A percentile compares a stretch with the other conserved stretches of the same genome.
These are phyloP conservation scores for Cryptosporidium muris DNA, from an alignment of 169 alveolate species.

Conservation along the genomic window DNA sequence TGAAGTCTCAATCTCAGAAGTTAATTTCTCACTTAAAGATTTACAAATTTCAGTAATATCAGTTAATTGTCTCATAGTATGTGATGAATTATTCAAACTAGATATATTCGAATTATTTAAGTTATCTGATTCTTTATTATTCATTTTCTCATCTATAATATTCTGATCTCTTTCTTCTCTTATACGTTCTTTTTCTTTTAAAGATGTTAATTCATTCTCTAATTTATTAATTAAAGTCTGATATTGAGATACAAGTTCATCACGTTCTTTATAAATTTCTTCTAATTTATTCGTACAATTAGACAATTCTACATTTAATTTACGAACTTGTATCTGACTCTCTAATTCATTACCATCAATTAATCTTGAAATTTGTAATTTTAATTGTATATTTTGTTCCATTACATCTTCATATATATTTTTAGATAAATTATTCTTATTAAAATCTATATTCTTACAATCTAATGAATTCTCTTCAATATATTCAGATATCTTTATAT, in stretches of 20 bases:
- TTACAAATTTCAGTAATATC: slow-evolving; percentile 61
- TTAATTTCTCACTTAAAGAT: slow-evolving; percentile 57
- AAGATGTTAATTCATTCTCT: slow-evolving; percentile 14
- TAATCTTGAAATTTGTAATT: slow-evolving; percentile 51
- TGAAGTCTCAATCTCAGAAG: slow-evolving; percentile 49
- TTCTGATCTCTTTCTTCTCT: not conserved
- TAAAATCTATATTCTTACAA: not conserved
- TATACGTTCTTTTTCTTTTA: slow-evolving; percentile 11
- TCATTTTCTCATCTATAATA: not conserved
- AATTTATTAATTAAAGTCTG: slow-evolving; percentile 17
- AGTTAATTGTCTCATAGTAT: slow-evolving; percentile 18
- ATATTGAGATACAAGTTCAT: slow-evolving; percentile 59
- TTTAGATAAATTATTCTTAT: not conserved
- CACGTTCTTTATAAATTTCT: slow-evolving; percentile 35
- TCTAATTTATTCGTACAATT: slow-evolving; percentile 30
- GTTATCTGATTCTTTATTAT: not conserved
- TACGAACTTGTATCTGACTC: slow-evolving; percentile 52
- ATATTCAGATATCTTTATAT: not conserved
- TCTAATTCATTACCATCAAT: slow-evolving; percentile 61
- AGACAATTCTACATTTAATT: slow-evolving; percentile 30
- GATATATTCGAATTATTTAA: too few species aligned
- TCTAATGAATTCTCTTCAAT: not conserved
- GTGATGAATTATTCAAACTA: too few species aligned
- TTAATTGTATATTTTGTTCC: slow-evolving; percentile 60
- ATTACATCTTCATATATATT: slow-evolving; percentile 11